These are phyloP conservation scores for Dimargaris xerosporica DNA, from an alignment of 192 early-diverging fungal species.

Conservation along the genomic window DNA sequence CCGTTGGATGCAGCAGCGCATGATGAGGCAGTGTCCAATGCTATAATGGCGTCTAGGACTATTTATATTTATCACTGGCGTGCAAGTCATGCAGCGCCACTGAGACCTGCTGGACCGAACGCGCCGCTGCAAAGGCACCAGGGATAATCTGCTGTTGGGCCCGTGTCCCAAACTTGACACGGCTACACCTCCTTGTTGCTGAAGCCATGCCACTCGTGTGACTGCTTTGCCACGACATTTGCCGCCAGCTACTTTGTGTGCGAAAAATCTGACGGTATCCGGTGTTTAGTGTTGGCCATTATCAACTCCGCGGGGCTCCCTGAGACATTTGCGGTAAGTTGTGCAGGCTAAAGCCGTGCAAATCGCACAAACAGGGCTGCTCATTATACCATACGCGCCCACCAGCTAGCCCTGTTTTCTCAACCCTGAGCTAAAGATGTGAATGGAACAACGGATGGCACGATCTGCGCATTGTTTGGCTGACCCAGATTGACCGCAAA, in stretches of 20 bases:
- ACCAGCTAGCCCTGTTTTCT: too few species aligned
- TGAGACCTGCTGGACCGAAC: neutral
- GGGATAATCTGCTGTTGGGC: neutral
- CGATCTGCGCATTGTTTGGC: neutral
- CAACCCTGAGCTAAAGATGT: too few species aligned
- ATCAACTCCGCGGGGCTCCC: neutral
- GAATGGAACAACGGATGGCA: too few species aligned
- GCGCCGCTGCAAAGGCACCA: too few species aligned
- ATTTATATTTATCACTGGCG: neutral
- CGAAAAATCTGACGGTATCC: slow-evolving; percentile 72
- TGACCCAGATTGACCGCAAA: slow-evolving; percentile 35
- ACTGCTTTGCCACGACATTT: neutral
- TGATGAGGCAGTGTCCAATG: neutral
- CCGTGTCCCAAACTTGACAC: neutral
- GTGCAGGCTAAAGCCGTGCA: too few species aligned
- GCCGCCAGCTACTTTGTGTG: slow-evolving; percentile 50
- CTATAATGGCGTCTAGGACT: neutral
- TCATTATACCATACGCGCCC: too few species aligned
- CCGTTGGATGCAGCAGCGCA: neutral
- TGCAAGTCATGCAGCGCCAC: neutral
- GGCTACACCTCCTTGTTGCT: neutral
- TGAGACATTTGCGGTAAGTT: neutral
- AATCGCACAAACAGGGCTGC: too few species aligned
- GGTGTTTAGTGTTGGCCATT: slow-evolving; percentile 36
- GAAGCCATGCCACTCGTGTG: neutral